These are phyloP conservation scores for Penicillium digitatum DNA, from an alignment of 2,329 filamentous ascomycete genomes.

Conservation along the genomic window DNA sequence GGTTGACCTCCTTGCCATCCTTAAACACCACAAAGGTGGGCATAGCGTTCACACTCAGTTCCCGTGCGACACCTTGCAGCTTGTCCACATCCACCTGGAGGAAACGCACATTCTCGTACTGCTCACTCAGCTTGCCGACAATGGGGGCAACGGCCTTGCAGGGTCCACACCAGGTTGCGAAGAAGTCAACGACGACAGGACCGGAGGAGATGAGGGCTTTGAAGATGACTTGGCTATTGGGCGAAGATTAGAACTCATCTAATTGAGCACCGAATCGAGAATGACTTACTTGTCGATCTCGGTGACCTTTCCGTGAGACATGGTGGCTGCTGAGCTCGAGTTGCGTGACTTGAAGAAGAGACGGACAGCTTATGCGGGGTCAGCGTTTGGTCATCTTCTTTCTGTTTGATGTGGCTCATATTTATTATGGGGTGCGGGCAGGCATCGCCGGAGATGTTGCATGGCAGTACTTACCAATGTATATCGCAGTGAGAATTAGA, in stretches of 20 bases:
- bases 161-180: conserved; percentile 56
- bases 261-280: no score
- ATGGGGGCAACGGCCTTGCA: conserved; percentile 54
- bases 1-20: conserved; percentile 32
- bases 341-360: conserved; percentile 12
- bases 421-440: background rate
- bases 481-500: conserved; percentile 18
- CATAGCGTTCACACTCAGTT: conserved; percentile 50
- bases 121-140: conserved; percentile 50
- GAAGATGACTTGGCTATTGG: conserved; percentile 59
- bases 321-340: conserved; percentile 19
- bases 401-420: background rate
- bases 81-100: conserved; percentile 55
- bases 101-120: conserved; percentile 50
- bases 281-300: conserved; percentile 34
- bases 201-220: conserved; percentile 47
- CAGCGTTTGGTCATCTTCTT: background rate
- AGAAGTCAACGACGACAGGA: conserved; percentile 54
- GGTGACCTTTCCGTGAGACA: conserved; percentile 37
- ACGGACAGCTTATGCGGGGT: conserved; percentile 15
- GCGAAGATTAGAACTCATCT: background rate
- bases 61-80: conserved; percentile 48
- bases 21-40: conserved; percentile 43
- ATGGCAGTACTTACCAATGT: conserved; percentile 16
- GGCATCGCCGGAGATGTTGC: background rate